phyloP scores from a whole-genome alignment of 23 red algal genomes.

The Gracilariopsis chorda region DNA sequence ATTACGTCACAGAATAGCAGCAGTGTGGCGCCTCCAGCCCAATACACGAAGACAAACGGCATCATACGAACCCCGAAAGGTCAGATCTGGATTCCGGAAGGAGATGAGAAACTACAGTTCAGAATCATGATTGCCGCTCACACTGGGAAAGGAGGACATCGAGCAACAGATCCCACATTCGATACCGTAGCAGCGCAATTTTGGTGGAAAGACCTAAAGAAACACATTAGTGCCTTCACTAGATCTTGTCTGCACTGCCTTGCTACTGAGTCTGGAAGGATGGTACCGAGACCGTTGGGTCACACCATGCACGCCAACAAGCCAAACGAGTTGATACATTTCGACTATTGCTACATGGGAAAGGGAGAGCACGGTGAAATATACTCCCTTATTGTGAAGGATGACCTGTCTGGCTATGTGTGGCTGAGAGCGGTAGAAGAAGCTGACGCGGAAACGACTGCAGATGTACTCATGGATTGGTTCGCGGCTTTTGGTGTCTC shows the following conservation, averaged over 20 bases:
- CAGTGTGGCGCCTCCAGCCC: not conserved
- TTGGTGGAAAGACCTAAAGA: not conserved
- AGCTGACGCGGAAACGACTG: no score
- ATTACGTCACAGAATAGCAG: not conserved
- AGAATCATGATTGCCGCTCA: slow-evolving; percentile 27
- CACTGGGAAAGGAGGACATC: not conserved
- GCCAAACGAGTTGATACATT: no score
- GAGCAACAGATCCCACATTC: not conserved
- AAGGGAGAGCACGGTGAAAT: no score
- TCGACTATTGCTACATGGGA: no score
- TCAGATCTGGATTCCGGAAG: not conserved
- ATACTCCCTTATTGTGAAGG: no score
- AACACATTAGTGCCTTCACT: not conserved
- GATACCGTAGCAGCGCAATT: not conserved
- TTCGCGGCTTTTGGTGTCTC: no score
- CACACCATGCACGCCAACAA: not conserved
- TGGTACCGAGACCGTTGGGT: not conserved
- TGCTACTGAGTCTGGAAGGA: not conserved
- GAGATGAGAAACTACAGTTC: not conserved
- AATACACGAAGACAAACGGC: not conserved
- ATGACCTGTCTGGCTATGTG: no score
- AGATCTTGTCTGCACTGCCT: slow-evolving; percentile 9
- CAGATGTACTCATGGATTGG: no score
- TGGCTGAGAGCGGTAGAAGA: no score
- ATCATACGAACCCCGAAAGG: not conserved